Evolutionary conservation across 2,329 filamentous ascomycete species (phyloP).

Genomic region (Nemania abortiva): DNA sequence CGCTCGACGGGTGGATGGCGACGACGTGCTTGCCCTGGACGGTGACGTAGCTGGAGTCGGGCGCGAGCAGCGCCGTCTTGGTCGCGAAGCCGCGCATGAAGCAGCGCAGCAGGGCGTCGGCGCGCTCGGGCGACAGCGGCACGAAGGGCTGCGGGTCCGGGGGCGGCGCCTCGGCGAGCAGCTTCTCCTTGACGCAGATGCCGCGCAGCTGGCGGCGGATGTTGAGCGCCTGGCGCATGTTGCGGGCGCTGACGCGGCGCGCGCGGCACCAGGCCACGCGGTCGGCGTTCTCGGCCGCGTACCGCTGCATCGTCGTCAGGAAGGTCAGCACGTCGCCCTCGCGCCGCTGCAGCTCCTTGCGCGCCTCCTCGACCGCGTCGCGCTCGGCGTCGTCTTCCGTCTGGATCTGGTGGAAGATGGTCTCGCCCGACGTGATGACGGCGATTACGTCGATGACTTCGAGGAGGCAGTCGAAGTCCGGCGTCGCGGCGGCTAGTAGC

Average conservation of each 20-base stretch:
- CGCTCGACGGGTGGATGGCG: slow-evolving; percentile 72
- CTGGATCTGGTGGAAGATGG: slow-evolving; percentile 71
- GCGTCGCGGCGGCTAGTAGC: slow-evolving; percentile 80
- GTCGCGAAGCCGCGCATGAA: slow-evolving; percentile 72
- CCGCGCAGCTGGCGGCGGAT: slow-evolving; percentile 72
- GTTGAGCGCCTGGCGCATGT: slow-evolving; percentile 72
- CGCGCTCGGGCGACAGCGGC: slow-evolving; percentile 66
- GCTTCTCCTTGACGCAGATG: slow-evolving; percentile 65
- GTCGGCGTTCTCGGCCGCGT: slow-evolving; percentile 67
- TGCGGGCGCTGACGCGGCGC: slow-evolving; percentile 68
- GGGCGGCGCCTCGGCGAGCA: slow-evolving; percentile 60
- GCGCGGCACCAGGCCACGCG: slow-evolving; percentile 69
- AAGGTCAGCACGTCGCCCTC: slow-evolving; percentile 76
- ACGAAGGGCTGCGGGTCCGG: slow-evolving; percentile 68
- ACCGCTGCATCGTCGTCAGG: slow-evolving; percentile 72
- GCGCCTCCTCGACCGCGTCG: slow-evolving; percentile 58
- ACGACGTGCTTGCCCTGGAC: slow-evolving; percentile 70
- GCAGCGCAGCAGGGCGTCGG: slow-evolving; percentile 67
- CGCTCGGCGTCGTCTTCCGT: slow-evolving; percentile 36
- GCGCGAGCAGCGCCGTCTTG: slow-evolving; percentile 70
- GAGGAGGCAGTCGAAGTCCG: slow-evolving; percentile 77
- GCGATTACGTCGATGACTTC: slow-evolving; percentile 88
- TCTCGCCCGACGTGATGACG: slow-evolving; percentile 72
- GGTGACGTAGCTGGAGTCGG: slow-evolving; percentile 72
- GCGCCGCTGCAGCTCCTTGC: slow-evolving; percentile 69